Percentiles rank a stretch among this genome's conserved stretches.
phyloP scores from a whole-genome alignment of 2,329 filamentous ascomycete species.

The Trichocomaceae sp. region DNA sequence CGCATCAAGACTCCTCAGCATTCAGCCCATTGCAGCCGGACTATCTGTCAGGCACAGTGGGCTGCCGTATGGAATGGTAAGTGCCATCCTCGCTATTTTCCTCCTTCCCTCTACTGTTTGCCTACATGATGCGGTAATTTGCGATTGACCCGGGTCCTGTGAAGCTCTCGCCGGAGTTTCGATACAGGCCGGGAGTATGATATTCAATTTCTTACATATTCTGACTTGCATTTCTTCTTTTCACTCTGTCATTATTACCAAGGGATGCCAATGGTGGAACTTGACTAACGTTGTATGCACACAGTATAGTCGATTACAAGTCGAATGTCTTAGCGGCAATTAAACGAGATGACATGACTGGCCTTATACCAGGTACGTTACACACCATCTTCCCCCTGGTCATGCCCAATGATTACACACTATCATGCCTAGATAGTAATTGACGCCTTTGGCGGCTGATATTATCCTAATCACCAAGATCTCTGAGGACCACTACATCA shows the following conservation, averaged over 20 bases:
- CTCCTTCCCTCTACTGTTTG: conserved; percentile 15
- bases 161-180: conserved; percentile 85
- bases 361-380: conserved; percentile 21
- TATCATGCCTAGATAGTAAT: conserved; percentile 61
- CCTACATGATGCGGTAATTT: conserved; percentile 92
- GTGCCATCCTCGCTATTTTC: not conserved
- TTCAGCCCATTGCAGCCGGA: not conserved
- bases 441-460: conserved; percentile 55
- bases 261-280: not conserved
- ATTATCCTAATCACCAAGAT: conserved; percentile 59
- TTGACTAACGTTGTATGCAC: not conserved
- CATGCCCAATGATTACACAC: conserved; percentile 56
- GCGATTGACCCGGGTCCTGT: conserved; percentile 85
- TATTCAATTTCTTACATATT: conserved; percentile 99
- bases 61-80: not conserved
- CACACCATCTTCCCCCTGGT: conserved; percentile 2
- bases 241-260: not conserved
- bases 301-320: not conserved
- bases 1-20: not conserved
- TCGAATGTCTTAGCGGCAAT: conserved; percentile 20
- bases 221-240: conserved; percentile 53
- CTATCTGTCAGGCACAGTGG: not conserved
- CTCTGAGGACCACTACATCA: conserved; percentile 50
- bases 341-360: not conserved
- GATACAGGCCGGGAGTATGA: conserved; percentile 71